Base-by-base conservation (phyloP, 768 basidiomycete species). In the Porphyrellus cyaneotinctus region DNA sequence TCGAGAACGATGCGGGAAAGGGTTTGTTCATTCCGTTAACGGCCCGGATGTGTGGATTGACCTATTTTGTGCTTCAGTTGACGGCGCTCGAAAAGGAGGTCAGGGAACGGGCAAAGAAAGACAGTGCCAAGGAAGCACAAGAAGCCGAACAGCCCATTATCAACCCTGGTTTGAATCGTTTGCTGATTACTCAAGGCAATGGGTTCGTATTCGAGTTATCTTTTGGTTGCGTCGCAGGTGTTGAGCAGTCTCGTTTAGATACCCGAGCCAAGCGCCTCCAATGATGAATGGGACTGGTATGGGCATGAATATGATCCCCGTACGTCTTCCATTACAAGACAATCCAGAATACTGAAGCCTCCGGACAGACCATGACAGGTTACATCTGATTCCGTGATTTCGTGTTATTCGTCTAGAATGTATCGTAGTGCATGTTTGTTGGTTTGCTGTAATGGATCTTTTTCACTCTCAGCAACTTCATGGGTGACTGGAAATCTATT, bases 131-230 rank as follows among this genome's bases (percentile, higher is more conserved):
- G 74, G 93, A 95, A 75, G 80, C 91, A 68, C 84, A 84, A 44
- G 94, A 95, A 62, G 82, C 91, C 13, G 85, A 91, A 51, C 83
- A 84, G 47, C 87, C 88, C 6, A 91, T 95, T 59, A 91, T 95
- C 72, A 93, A 92, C 66, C 89, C 91, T 51, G 88, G 86, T 33
- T 78, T 84, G 26, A 75, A 72, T 51, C 75, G 76, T 44, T 68
- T 86, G 24, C 72, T 90, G 61, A 74, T 92, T 50, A 92, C 90
- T 28, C 87, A 89, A 60, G 88, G 87, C 72, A 85, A 78, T 57
- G 84, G 77, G 73, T 81, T 61, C 49, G 68, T 59, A 38, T 41
- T 36, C 43, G 4, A 41, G 28, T 9, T 36, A 0, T 30, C 18
- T 3, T 9, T 43, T 31, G 18, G 13, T 38, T 17, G 23, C 28